These are phyloP conservation scores for Arthrobotrys conoides DNA, from an alignment of 2,329 filamentous ascomycete species.

Conservation along the genomic window DNA sequence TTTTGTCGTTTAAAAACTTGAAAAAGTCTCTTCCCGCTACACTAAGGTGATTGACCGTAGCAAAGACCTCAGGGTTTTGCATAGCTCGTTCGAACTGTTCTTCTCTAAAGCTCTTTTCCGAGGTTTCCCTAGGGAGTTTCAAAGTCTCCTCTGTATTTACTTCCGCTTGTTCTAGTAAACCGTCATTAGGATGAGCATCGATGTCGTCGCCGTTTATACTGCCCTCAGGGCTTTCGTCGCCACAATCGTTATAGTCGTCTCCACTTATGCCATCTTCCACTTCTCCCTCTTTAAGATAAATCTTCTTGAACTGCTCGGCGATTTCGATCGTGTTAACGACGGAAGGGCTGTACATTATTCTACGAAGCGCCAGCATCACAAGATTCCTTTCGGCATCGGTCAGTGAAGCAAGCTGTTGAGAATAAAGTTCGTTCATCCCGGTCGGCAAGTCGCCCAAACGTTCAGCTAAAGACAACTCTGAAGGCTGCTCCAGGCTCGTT, in stretches of 20 bases:
- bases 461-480: slow-evolving; percentile 29
- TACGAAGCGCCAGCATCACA: slow-evolving; percentile 35
- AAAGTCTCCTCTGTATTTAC: not conserved
- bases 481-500: slow-evolving; percentile 7
- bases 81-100: slow-evolving; percentile 4
- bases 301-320: slow-evolving; percentile 35
- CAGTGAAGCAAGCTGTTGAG: slow-evolving; percentile 33
- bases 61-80: slow-evolving; percentile 41
- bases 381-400: slow-evolving; percentile 34
- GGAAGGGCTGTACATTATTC: slow-evolving; percentile 18
- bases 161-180: not conserved
- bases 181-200: not conserved
- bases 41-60: slow-evolving; percentile 32
- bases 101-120: not conserved
- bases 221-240: not conserved
- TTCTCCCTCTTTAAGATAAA: slow-evolving; percentile 14
- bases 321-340: slow-evolving; percentile 33
- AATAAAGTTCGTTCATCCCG: slow-evolving; percentile 41
- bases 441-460: slow-evolving; percentile 6
- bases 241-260: slow-evolving; percentile 5
- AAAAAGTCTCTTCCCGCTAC: slow-evolving; percentile 43
- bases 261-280: not conserved
- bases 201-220: not conserved
- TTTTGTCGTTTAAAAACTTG: slow-evolving; percentile 34
- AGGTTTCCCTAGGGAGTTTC: too few species aligned